Evolutionary conservation across 2,329 filamentous ascomycete species (phyloP).

Genomic region (Microdochium bolleyi): DNA sequence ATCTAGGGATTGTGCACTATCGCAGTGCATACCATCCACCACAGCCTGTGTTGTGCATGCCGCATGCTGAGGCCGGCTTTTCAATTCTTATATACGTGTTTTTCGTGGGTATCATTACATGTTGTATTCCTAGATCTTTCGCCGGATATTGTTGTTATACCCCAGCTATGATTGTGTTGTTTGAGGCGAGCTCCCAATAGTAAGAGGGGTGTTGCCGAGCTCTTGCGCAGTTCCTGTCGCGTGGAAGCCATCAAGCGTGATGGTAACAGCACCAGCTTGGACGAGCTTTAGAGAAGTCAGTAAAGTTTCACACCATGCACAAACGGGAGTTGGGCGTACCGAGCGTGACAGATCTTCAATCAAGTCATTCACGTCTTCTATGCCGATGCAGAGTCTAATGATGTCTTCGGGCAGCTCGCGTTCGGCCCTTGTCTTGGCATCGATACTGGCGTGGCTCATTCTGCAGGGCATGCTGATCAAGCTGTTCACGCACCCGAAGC

Average conservation of each 20-base stretch:
- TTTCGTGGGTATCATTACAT: slow-evolving; percentile 1
- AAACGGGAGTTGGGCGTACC: slow-evolving; percentile 46
- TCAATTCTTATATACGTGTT: neutral
- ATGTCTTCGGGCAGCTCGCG: slow-evolving; percentile 94
- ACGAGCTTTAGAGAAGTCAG: slow-evolving; percentile 56
- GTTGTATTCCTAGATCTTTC: neutral
- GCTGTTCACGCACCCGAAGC: slow-evolving; percentile 96
- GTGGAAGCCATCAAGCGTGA: slow-evolving; percentile 76
- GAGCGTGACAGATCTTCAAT: slow-evolving; percentile 89
- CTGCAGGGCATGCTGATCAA: slow-evolving; percentile 99
- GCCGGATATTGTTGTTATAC: neutral
- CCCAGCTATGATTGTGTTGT: neutral
- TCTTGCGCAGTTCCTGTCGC: slow-evolving; percentile 31
- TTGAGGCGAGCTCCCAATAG: neutral
- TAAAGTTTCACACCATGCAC: neutral
- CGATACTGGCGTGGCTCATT: slow-evolving; percentile 98
- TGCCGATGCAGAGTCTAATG: slow-evolving; percentile 90
- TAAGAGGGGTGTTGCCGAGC: neutral
- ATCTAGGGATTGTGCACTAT: too few relatives aligned
- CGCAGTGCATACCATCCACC: neutral
- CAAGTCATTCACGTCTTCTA: slow-evolving; percentile 85
- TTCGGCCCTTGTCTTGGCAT: slow-evolving; percentile 84
- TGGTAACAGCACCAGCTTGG: slow-evolving; percentile 84
- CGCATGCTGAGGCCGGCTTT: neutral
- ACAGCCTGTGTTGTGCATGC: neutral